Conservation (phyloP, 75 land plant genomes). For the Pseudotsuga menziesii region DNA sequence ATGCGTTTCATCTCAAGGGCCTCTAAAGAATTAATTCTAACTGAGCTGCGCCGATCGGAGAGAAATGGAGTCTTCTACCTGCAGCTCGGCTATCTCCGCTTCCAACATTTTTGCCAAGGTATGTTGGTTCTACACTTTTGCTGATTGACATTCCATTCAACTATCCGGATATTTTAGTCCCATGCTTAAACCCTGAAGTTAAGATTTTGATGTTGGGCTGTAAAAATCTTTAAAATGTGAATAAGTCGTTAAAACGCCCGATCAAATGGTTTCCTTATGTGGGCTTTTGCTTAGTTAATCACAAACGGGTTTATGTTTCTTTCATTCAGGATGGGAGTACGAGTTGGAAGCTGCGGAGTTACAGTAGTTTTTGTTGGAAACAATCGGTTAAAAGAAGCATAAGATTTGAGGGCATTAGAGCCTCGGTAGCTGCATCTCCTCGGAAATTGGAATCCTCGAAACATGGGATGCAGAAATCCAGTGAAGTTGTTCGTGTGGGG, state of each 20-base stretch:
- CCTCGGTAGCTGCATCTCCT: slow-evolving; percentile 20
- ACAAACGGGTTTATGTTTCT: neutral
- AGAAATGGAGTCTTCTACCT: neutral
- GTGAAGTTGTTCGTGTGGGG: slow-evolving; percentile 54
- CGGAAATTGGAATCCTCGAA: slow-evolving; percentile 3
- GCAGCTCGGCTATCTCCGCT: neutral
- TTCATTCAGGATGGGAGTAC: neutral
- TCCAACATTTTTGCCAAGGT: neutral
- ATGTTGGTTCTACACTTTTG: neutral
- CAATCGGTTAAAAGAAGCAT: neutral
- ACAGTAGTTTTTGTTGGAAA: too few species aligned
- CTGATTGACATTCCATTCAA: neutral
- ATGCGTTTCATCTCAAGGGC: too few species aligned
- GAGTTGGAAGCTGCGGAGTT: neutral
- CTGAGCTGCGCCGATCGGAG: neutral
- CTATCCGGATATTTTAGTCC: neutral
- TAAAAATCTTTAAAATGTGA: neutral
- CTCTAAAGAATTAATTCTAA: too few species aligned
- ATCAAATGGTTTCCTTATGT: too few species aligned
- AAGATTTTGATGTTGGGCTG: neutral
- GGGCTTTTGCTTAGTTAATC: neutral
- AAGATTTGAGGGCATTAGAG: slow-evolving; percentile 9
- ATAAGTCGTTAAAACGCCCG: neutral
- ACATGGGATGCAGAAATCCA: slow-evolving; percentile 13
- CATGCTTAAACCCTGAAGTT: neutral